These are phyloP conservation scores for Diaporthe vaccinii DNA, from an alignment of 2,329 filamentous ascomycete species.

Conservation along the genomic window DNA sequence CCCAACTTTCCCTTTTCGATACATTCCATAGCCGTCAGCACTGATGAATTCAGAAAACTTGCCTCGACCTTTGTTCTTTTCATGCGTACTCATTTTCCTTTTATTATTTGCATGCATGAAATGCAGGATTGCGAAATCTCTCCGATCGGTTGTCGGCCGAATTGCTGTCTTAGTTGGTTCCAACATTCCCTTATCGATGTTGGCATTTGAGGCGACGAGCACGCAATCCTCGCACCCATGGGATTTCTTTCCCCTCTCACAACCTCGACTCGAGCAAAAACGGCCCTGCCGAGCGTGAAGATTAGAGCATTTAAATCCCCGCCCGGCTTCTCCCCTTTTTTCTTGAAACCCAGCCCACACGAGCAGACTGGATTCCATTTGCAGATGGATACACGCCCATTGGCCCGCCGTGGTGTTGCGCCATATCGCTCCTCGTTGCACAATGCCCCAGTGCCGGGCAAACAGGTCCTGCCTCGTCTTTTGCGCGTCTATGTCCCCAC, in stretches of 20 bases:
- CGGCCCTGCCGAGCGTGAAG: slow-evolving; percentile 14
- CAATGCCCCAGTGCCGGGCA: slow-evolving; percentile 33
- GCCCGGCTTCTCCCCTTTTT: neutral
- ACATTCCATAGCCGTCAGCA: slow-evolving; percentile 29
- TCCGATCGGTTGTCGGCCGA: neutral
- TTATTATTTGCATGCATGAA: neutral
- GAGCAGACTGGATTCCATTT: slow-evolving; percentile 29
- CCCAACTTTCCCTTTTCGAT: slow-evolving; percentile 32
- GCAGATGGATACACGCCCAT: slow-evolving; percentile 20
- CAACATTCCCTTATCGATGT: slow-evolving; percentile 38
- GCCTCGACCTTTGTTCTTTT: neutral
- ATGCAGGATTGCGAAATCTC: neutral
- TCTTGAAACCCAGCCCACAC: slow-evolving; percentile 21
- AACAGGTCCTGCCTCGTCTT: neutral
- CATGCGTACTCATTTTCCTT: neutral
- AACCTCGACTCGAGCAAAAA: slow-evolving; percentile 23
- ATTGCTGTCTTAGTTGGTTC: slow-evolving; percentile 19
- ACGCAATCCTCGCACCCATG: slow-evolving; percentile 36
- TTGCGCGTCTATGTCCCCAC: neutral
- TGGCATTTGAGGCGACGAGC: slow-evolving; percentile 37
- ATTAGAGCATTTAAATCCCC: neutral
- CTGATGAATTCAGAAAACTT: slow-evolving; percentile 25
- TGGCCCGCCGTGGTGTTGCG: slow-evolving; percentile 34
- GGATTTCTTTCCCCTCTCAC: neutral
- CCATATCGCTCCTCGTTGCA: slow-evolving; percentile 41